Evolutionary conservation across 768 basidiomycete genomes (phyloP).

Genomic region (Daedaleopsis nitida): DNA sequence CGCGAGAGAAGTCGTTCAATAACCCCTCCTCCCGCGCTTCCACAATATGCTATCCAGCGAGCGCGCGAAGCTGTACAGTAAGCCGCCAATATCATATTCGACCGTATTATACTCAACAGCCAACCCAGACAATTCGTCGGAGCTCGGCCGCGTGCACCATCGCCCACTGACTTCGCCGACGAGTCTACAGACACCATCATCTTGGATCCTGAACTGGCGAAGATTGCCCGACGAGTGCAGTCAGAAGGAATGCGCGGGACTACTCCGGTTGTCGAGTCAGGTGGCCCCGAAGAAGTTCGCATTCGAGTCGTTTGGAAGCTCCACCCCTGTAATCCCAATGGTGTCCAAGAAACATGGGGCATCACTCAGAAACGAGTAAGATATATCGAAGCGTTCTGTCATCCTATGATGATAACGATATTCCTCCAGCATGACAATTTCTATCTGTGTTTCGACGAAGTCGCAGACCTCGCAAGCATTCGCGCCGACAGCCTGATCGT

Average conservation of each 20-base stretch:
- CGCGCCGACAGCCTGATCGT: constrained; percentile 56
- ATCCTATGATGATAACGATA: neutral
- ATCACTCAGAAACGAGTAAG: constrained; percentile 64
- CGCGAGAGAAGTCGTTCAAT: constrained; percentile 65
- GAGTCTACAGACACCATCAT: constrained; percentile 52
- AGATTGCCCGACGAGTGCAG: constrained; percentile 48
- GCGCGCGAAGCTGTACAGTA: constrained; percentile 67
- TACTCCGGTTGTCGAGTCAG: constrained; percentile 27
- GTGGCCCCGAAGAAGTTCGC: constrained; percentile 42
- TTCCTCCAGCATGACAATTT: constrained; percentile 62
- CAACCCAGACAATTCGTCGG: constrained; percentile 50
- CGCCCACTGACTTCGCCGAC: constrained; percentile 45
- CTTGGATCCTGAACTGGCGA: constrained; percentile 63
- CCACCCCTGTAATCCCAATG: constrained; percentile 56
- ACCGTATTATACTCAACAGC: neutral
- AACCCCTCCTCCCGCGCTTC: constrained; percentile 72
- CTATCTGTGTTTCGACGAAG: constrained; percentile 60
- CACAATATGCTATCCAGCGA: constrained; percentile 52
- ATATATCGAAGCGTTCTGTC: neutral
- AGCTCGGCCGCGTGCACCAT: constrained; percentile 41
- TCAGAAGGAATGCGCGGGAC: constrained; percentile 29
- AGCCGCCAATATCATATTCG: constrained; percentile 20
- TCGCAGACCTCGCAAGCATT: constrained; percentile 62
- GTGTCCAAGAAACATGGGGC: constrained; percentile 43
- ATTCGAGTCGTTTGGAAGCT: constrained; percentile 65